A percentile compares a stretch with the other conserved stretches of the same genome.
These are phyloP conservation scores for Serendipita vermifera DNA, from an alignment of 768 basidiomycete species.

Conservation along the genomic window DNA sequence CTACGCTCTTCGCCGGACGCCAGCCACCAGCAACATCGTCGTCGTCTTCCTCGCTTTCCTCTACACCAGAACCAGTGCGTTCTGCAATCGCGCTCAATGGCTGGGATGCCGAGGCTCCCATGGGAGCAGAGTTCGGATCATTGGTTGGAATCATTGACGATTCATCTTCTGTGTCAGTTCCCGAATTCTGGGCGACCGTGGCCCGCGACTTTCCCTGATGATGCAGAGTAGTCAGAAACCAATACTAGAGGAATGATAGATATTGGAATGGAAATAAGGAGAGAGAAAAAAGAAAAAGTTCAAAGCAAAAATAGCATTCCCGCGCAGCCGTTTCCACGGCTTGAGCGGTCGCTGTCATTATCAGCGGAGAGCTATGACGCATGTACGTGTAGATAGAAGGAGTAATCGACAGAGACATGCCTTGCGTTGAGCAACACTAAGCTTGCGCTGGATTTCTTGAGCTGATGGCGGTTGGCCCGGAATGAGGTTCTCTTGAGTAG, in stretches of 20 bases:
- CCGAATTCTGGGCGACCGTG: neutral
- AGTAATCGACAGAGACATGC: constrained; percentile 19
- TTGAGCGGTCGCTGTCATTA: neutral
- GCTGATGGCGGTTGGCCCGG: constrained; percentile 54
- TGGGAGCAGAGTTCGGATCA: neutral
- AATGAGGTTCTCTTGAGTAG: constrained; percentile 15
- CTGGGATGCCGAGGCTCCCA: constrained; percentile 19
- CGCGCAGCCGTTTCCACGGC: too few relatives aligned
- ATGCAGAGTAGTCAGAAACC: constrained; percentile 10
- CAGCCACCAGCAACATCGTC: constrained; percentile 57
- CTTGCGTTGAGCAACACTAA: constrained; percentile 40
- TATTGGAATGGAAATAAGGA: constrained; percentile 10
- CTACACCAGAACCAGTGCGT: constrained; percentile 50
- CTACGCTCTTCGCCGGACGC: constrained; percentile 36
- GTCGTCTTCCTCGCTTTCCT: constrained; percentile 53
- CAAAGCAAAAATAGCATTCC: too few relatives aligned
- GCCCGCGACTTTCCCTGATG: neutral
- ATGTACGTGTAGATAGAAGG: too few relatives aligned
- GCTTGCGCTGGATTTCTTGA: constrained; percentile 76
- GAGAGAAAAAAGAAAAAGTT: neutral
- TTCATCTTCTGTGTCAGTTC: constrained; percentile 1
- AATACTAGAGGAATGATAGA: constrained; percentile 7
- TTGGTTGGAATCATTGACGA: neutral
- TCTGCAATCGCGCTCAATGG: constrained; percentile 71
- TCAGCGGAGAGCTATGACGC: neutral